Evolutionary conservation across 805 yeast genomes (phyloP), one percentile per base, ranked within the genome.

Genomic region (Nematodospora valgi): DNA sequence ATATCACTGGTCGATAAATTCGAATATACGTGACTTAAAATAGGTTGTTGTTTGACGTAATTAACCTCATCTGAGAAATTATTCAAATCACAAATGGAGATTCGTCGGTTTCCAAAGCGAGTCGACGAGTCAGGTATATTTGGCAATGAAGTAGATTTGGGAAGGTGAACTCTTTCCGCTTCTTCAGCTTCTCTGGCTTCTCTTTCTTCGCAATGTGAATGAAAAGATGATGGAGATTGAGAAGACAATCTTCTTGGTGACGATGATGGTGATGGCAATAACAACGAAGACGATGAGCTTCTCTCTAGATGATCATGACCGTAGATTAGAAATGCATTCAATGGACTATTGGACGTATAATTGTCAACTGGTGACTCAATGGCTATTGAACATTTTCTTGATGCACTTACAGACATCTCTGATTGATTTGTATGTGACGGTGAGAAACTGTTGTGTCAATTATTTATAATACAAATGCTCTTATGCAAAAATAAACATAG

Each of bases 271-370:
- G 29, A 16, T 26, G 29, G n/a, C n/a, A n/a, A n/a, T n/a, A n/a
- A n/a, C 6, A 11, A 6, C 5, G n/a, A 23, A 13, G 17, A 6
- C 15, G 7, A 22, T 15, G 33, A 5, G 22, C n/a, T 17, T 27
- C 23, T 23, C 17, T 22, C 18, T 20, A 25, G 27, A 23, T 27
- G 20, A 14, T 24, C 22, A 19, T 32, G 13, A 13, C 26, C 30
- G 21, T 48, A 46, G 9, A 52, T 40, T 23, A 52, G 34, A 30
- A 51, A 52, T 19, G 54, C 58, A 33, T 41, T 40, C 23, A 48
- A 37, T 4, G 58, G 56, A 15, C 33, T 31, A 29, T 48, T 47
- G n/a, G 30, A 23, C 14, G 30, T 15, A n/a, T n/a, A n/a, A 18
- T 23, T 25, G 3, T 33, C 32, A 8, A 22, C 21, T 5, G 38